Conservation (phyloP, 371 early-diverging fungal species). For the Apophysomyces ossiformis region DNA sequence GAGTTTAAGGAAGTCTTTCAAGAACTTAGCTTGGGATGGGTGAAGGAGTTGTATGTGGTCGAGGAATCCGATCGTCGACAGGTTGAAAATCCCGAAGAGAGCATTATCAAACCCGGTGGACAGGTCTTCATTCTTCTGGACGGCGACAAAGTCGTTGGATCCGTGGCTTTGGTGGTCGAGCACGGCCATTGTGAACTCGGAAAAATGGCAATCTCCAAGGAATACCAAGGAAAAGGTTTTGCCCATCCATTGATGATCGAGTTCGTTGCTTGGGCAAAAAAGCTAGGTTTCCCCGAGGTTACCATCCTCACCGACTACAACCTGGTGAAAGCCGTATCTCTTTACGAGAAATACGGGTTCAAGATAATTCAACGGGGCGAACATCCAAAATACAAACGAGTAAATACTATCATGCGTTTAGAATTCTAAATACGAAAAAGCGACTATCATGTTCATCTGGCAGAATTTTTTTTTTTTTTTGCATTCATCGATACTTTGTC, state of each 20-base stretch:
- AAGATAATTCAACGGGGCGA: constrained; percentile 11
- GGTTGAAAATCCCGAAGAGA: constrained; percentile 24
- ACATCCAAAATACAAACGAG: constrained; percentile 14
- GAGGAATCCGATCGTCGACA: constrained; percentile 21
- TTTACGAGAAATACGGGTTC: constrained; percentile 16
- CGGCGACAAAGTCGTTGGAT: constrained; percentile 15
- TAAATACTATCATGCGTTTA: constrained; percentile 10
- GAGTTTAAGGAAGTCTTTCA: constrained; percentile 23
- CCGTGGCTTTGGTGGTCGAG: constrained; percentile 25
- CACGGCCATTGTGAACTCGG: constrained; percentile 24
- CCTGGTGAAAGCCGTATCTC: constrained; percentile 7
- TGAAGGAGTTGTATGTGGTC: constrained; percentile 18
- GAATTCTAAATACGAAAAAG: background rate
- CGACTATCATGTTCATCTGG: no score
- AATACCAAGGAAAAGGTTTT: constrained; percentile 27
- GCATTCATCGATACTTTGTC: no score
- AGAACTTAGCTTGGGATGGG: constrained; percentile 20
- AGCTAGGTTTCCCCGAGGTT: constrained; percentile 10
- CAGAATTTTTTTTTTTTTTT: no score
- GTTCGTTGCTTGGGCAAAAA: constrained; percentile 22
- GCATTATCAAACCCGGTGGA: constrained; percentile 26
- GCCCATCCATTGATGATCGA: constrained; percentile 28
- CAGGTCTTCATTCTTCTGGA: constrained; percentile 24
- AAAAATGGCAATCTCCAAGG: constrained; percentile 25
- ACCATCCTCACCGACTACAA: constrained; percentile 1